phyloP scores from a whole-genome alignment of 2,329 filamentous ascomycete genomes.

The Hypomyces perniciosus region DNA sequence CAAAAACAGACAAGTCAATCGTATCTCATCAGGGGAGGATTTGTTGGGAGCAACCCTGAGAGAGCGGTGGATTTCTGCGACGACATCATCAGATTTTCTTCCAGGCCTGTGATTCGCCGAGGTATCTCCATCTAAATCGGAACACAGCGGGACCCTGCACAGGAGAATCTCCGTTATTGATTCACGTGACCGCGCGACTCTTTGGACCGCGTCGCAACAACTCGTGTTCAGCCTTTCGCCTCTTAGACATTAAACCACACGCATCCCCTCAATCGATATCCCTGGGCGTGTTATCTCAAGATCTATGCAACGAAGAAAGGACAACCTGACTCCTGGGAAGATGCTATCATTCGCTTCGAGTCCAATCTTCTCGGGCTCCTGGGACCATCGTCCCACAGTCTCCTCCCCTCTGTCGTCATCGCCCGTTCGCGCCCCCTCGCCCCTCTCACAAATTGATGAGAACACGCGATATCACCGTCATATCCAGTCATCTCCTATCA shows the following conservation, averaged over 20 bases:
- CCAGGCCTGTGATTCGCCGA: conserved; percentile 11
- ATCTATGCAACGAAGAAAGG: conserved; percentile 30
- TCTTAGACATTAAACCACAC: not conserved
- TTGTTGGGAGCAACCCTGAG: conserved; percentile 10
- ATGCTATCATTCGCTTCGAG: conserved; percentile 39
- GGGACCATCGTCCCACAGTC: conserved; percentile 41
- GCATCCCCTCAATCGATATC: not conserved
- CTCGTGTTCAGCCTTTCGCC: conserved; percentile 1
- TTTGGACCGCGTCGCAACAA: conserved; percentile 6
- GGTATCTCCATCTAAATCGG: conserved; percentile 5
- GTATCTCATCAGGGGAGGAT: not conserved
- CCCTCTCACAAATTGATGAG: conserved; percentile 37
- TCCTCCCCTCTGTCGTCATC: conserved; percentile 56
- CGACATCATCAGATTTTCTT: conserved; percentile 14
- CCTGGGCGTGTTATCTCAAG: not conserved
- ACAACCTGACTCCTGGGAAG: conserved; percentile 18
- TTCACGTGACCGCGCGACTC: conserved; percentile 11
- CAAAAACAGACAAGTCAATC: no score
- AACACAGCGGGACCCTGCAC: not conserved
- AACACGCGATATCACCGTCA: conserved; percentile 38
- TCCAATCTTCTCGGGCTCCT: conserved; percentile 39
- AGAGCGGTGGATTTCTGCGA: conserved; percentile 10
- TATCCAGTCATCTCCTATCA: conserved; percentile 40
- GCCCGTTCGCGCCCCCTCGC: conserved; percentile 47
- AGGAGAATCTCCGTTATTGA: not conserved